Evolutionary conservation across 352 stramenopile species (phyloP), one percentile per base, ranked within the genome.

Genomic region (Thalassiosira hispida): DNA sequence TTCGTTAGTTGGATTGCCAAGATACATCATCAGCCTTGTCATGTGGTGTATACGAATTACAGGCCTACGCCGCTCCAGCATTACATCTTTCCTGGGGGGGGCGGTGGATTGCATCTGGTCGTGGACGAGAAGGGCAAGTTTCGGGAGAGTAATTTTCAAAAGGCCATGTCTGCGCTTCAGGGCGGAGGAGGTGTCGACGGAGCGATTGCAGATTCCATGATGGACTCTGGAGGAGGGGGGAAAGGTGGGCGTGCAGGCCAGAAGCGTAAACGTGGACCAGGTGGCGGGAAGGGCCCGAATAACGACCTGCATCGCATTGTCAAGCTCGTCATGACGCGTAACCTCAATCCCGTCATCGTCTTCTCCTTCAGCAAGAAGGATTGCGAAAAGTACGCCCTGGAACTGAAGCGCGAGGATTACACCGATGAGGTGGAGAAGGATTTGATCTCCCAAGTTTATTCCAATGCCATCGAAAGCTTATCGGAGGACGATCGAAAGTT

Each of bases 41-140:
- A 99, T 90, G 98, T 99, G n/a, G 96, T 99, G n/a, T 99, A 99
- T 91, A 99, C 98, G 44, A 97, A 99, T 84, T 99, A 99, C 92
- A 96, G 97, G 79, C 98, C 98, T 1, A 97, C 96, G 31, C 98
- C 98, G 3, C 82, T 99, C 69, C 97, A 99, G 91, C 98, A 99
- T 91, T 99, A 99, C 78, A 91, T 99, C 49, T 99, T 99, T 83
- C 96, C 96, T n/a, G 90, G 95, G 7, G 97, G 96, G 47, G 97
- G 96, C 27, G 97, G 97, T 53, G 97, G 97, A 0, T 89, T 99
- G 42, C 97, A 99, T 84, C 85, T 99, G n/a, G 97, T 99, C 6
- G 97, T 99, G 20, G 98, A 99, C 74, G 97, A 99, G 80, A 98
- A 98, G 83, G 96, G 97, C 53, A 97, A 98, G 67, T 99, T 99